phyloP scores from a whole-genome alignment of 129 eudicot species.

The Flaveria brownii region DNA sequence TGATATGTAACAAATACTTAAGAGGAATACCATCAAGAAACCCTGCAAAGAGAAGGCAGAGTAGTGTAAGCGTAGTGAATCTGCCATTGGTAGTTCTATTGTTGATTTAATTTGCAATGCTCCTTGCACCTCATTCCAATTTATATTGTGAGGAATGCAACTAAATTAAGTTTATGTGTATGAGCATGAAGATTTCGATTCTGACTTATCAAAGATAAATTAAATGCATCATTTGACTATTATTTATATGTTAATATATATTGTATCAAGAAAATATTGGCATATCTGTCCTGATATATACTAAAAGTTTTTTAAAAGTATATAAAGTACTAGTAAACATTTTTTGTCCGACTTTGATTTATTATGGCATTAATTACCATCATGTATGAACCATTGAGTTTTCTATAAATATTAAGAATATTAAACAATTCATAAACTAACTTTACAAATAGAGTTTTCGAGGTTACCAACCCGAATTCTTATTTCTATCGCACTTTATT shows the following conservation, averaged over 20 bases:
- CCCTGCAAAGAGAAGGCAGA: constrained; percentile 17
- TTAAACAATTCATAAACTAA: no score
- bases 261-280: not conserved
- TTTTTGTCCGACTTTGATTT: not conserved
- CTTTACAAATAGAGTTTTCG: no score
- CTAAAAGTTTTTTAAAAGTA: not conserved
- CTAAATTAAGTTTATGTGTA: not conserved
- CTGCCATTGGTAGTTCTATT: not conserved
- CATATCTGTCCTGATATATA: not conserved
- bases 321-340: not conserved
- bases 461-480: no score
- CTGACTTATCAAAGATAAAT: not conserved
- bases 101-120: not conserved
- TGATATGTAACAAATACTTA: constrained; percentile 25
- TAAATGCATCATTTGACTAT: not conserved
- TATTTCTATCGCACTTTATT: no score
- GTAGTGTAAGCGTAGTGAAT: no score
- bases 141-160: constrained; percentile 2
- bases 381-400: no score
- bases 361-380: no score
- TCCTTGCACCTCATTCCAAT: not conserved
- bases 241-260: not conserved
- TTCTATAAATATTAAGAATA: no score
- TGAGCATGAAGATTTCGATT: not conserved
- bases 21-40: constrained; percentile 5